phyloP scores from a whole-genome alignment of 2,329 filamentous ascomycete species.

The Colletotrichum musae region DNA sequence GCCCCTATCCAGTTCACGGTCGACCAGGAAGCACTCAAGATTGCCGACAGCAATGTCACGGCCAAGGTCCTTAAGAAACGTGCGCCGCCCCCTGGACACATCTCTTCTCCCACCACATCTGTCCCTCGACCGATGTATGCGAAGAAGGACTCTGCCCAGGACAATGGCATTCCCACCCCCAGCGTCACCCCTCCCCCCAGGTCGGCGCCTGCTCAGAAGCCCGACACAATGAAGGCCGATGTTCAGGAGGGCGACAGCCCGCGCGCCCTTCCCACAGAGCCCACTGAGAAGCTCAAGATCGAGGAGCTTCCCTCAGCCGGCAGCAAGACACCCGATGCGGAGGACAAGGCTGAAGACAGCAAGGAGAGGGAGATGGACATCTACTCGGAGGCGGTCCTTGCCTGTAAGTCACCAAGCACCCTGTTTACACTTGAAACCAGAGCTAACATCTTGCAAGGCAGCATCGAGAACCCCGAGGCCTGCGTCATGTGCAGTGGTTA shows the following conservation, averaged over 20 bases:
- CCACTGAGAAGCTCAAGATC: slow-evolving; percentile 71
- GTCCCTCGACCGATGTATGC: slow-evolving; percentile 78
- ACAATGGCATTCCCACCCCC: slow-evolving; percentile 78
- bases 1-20: slow-evolving; percentile 99
- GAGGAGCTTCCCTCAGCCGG: slow-evolving; percentile 73
- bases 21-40: slow-evolving; percentile 93
- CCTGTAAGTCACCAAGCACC: slow-evolving; percentile 73
- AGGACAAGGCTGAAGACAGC: slow-evolving; percentile 80
- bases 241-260: slow-evolving; percentile 83
- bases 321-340: slow-evolving; percentile 73
- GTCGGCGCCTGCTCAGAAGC: slow-evolving; percentile 70
- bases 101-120: slow-evolving; percentile 69
- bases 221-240: slow-evolving; percentile 82
- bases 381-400: slow-evolving; percentile 91
- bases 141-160: slow-evolving; percentile 63
- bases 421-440: slow-evolving; percentile 14
- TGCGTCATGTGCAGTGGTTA: slow-evolving; percentile 99
- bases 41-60: slow-evolving; percentile 84
- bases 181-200: slow-evolving; percentile 75
- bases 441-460: slow-evolving; percentile 69
- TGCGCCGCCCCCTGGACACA: slow-evolving; percentile 69
- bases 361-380: slow-evolving; percentile 90
- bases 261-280: slow-evolving; percentile 82
- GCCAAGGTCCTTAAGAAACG: slow-evolving; percentile 80
- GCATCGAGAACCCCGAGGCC: slow-evolving; percentile 95